These are phyloP conservation scores for Diaporthe eres DNA, from an alignment of 2,329 filamentous ascomycete species.

Conservation along the genomic window DNA sequence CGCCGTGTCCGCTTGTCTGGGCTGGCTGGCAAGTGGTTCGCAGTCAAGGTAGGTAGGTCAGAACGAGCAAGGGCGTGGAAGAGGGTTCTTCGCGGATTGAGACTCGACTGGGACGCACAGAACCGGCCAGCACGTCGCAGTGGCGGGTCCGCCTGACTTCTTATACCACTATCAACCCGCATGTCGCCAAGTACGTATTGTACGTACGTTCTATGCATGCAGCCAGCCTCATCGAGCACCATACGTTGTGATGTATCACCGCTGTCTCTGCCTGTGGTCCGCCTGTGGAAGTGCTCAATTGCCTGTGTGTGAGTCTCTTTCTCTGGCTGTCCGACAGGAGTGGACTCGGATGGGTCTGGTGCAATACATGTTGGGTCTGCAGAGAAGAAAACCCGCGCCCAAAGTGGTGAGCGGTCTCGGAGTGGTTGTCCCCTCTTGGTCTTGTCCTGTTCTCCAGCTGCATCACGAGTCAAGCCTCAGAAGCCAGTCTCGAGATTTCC, in stretches of 20 bases:
- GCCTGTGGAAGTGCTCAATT: background rate
- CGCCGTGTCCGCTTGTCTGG: conserved; percentile 1
- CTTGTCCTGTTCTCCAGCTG: background rate
- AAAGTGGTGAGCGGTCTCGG: conserved; percentile 2
- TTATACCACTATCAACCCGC: conserved; percentile 29
- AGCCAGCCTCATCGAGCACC: conserved; percentile 19
- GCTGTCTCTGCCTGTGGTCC: conserved; percentile 1
- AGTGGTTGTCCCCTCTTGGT: conserved; percentile 6
- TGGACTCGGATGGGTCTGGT: background rate
- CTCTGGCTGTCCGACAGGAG: background rate
- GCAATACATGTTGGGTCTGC: background rate
- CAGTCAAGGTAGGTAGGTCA: background rate
- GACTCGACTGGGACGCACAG: conserved; percentile 27
- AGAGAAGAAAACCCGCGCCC: background rate
- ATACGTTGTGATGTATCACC: conserved; percentile 1
- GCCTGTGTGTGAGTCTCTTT: too few relatives aligned
- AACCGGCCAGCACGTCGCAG: conserved; percentile 24
- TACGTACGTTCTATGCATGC: conserved; percentile 8
- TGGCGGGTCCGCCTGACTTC: conserved; percentile 36
- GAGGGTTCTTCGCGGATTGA: conserved; percentile 21
- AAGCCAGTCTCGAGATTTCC: conserved; percentile 5
- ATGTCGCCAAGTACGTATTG: background rate
- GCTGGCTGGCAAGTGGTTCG: conserved; percentile 11
- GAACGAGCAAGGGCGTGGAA: conserved; percentile 8
- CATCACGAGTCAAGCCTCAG: conserved; percentile 8